Evolutionary conservation across 1,139 yeast species (phyloP).

Genomic region (Debaryomyces fabryi): DNA sequence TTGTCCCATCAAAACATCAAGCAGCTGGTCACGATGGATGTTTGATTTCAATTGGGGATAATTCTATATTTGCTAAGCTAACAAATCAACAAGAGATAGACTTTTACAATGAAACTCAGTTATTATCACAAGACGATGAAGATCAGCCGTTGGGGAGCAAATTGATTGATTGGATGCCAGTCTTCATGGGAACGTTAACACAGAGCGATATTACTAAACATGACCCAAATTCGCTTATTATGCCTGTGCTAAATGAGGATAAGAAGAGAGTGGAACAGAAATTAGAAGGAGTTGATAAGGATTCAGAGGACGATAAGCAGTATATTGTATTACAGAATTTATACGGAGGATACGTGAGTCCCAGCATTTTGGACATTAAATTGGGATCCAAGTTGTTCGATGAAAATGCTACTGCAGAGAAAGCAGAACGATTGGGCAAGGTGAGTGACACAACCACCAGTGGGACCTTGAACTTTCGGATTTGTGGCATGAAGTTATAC

Average conservation of each 20-base stretch:
- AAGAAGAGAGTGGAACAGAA: slow-evolving; percentile 3
- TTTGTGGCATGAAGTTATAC: slow-evolving; percentile 84
- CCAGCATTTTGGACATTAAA: slow-evolving; percentile 82
- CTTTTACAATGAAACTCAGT: slow-evolving; percentile 57
- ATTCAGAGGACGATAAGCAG: slow-evolving; percentile 16
- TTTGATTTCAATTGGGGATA: slow-evolving; percentile 55
- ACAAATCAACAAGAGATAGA: slow-evolving; percentile 64
- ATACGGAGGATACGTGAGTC: slow-evolving; percentile 60
- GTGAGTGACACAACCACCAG: slow-evolving; percentile 79
- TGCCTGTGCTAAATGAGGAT: slow-evolving; percentile 7
- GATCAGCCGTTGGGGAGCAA: slow-evolving; percentile 36
- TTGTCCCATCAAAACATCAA: slow-evolving; percentile 35
- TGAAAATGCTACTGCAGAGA: slow-evolving; percentile 56
- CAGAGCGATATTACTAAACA: slow-evolving; percentile 8
- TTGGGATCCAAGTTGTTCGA: slow-evolving; percentile 77
- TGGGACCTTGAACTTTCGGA: slow-evolving; percentile 70
- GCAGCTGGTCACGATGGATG: slow-evolving; percentile 96
- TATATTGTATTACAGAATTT: slow-evolving; percentile 78
- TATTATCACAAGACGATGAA: slow-evolving; percentile 21
- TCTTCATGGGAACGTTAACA: slow-evolving; percentile 40
- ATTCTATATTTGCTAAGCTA: slow-evolving; percentile 72
- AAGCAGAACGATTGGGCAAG: slow-evolving; percentile 56
- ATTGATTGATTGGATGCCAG: slow-evolving; percentile 57
- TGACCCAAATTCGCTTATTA: slow-evolving; percentile 9
- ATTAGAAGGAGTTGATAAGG: background rate